Evolutionary conservation across 2,329 filamentous ascomycete genomes (phyloP).

Genomic region (Nigrospora sphaerica): DNA sequence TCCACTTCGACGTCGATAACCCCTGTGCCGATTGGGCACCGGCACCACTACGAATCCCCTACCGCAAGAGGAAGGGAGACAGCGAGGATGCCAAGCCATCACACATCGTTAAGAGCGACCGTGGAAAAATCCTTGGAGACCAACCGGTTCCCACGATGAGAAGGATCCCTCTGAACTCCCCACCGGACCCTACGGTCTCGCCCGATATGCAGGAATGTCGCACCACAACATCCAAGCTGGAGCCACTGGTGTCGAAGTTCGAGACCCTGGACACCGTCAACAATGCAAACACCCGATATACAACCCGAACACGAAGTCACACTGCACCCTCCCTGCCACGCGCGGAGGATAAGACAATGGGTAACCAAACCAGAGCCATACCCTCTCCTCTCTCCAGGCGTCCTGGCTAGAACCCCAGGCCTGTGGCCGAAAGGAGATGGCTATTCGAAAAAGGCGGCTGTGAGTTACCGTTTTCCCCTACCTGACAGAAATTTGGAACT

Average conservation of each 20-base stretch:
- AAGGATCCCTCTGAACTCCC: neutral
- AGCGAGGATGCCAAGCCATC: slow-evolving; percentile 5
- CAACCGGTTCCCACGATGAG: neutral
- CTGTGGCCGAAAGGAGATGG: slow-evolving; percentile 21
- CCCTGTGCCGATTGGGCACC: slow-evolving; percentile 10
- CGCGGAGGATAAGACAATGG: neutral
- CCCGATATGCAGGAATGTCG: slow-evolving; percentile 5
- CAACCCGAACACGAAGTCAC: neutral
- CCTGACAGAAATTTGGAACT: neutral
- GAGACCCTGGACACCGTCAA: slow-evolving; percentile 21
- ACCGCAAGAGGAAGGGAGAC: slow-evolving; percentile 5
- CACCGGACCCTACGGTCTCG: neutral
- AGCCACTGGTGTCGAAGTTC: slow-evolving; percentile 25
- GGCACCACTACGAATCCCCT: slow-evolving; percentile 14
- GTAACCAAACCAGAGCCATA: neutral
- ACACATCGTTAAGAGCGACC: neutral
- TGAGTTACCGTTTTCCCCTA: slow-evolving; percentile 9
- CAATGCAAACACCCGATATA: slow-evolving; percentile 6
- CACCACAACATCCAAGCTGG: slow-evolving; percentile 12
- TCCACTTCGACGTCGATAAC: slow-evolving; percentile 6
- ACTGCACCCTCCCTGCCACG: neutral
- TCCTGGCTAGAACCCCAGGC: slow-evolving; percentile 18
- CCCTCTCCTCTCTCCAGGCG: slow-evolving; percentile 8
- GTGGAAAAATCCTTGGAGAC: neutral
- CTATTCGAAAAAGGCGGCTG: slow-evolving; percentile 21